Evolutionary conservation across 805 yeast genomes (phyloP).

Genomic region (Candida dendrica): DNA sequence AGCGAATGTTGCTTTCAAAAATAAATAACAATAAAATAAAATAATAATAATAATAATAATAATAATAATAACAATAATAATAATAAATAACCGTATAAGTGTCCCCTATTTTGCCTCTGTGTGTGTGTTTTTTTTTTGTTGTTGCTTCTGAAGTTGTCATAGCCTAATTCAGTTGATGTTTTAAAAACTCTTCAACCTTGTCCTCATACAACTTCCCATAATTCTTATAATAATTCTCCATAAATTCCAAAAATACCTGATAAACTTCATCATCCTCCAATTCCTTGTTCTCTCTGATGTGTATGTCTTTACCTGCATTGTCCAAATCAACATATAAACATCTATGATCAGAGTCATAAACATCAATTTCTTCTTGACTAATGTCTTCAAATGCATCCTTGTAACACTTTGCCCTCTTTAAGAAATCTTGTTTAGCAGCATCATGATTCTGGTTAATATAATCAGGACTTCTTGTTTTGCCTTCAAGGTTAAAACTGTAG

Average conservation of each 20-base stretch:
- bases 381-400: constrained; percentile 31
- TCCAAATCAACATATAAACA: constrained; percentile 13
- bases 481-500: constrained; percentile 53
- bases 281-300: constrained; percentile 17
- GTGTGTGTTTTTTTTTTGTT: too few relatives aligned
- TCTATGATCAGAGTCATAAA: constrained; percentile 16
- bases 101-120: too few relatives aligned
- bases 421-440: constrained; percentile 51
- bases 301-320: constrained; percentile 16
- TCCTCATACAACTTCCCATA: constrained; percentile 26
- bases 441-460: constrained; percentile 46
- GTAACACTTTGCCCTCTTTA: constrained; percentile 48
- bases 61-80: neutral
- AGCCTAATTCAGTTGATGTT: too few relatives aligned
- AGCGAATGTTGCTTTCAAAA: too few relatives aligned
- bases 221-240: constrained; percentile 24
- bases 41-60: neutral
- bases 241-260: constrained; percentile 22
- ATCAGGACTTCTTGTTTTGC: constrained; percentile 57
- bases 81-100: neutral
- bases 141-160: too few relatives aligned
- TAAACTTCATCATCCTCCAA: constrained; percentile 12
- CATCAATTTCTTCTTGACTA: constrained; percentile 24
- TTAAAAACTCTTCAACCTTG: constrained; percentile 21
- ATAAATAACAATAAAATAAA: too few relatives aligned